Evolutionary conservation across 2,329 filamentous ascomycete species (phyloP), one percentile per base, ranked within the genome.

Genomic region (Botrytis medusae): DNA sequence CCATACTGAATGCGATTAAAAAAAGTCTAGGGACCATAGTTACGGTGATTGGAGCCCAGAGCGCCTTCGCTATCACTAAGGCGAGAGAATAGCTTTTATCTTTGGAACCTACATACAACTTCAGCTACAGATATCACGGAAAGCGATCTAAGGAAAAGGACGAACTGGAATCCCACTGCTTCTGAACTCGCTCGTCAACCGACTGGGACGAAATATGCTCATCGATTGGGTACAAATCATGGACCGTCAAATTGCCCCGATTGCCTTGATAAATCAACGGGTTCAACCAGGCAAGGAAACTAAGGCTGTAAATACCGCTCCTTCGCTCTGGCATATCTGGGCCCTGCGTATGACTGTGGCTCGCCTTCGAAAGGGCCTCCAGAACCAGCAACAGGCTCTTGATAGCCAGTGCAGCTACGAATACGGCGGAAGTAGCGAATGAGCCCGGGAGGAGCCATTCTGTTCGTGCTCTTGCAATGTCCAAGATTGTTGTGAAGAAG

Each of bases 271-370:
- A 48, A 72, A 84, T 80, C 9, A 83, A 71, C 7, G 74, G 75
- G 71, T 82, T 83, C 2, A 84, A 73, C 82, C 82, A 84, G 76
- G 77, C 81, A 72, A 82, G 81, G 54, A 83, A 18, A 59, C 54
- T 59, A 18, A 14, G 44, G 18, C 18, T 46, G 44, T 16, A 46
- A 0, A 59, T 25, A 59, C 54, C 25, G 44, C 14, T 18, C 14
- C 14, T 59, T 2, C 14, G 20, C 54, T 59, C 29, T 12, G 54
- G 54, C 20, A 25, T 22, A 22, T 20, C 10, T 25, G 18, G 54
- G 29, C 22, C 25, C 20, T 32, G 20, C 10, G 25, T 29, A 12
- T 32, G 20, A 7, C 10, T 12, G 22, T 12, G 14, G 10, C 18
- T 18, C 12, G 20, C 54, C 29, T 59, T 32, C 29, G 10, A 18